Base-by-base conservation (phyloP, 306 rosid species). In the Coriaria nepalensis region DNA sequence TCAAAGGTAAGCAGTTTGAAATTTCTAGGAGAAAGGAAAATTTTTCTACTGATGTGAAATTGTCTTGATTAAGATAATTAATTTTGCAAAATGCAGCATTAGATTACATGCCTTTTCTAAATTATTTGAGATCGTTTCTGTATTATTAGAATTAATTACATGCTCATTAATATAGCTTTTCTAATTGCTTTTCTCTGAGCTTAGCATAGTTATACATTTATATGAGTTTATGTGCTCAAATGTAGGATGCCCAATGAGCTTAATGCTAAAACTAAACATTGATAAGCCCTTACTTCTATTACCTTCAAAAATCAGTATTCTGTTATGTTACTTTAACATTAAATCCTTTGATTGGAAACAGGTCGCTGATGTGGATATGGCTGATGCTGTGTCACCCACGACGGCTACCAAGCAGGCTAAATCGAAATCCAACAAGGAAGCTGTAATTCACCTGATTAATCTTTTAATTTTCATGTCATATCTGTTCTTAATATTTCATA, bases 311-410 rank as follows among this genome's bases (percentile, higher is more conserved):
- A 44, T 9, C 29, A 8, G 2, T 42, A 2, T 61, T 2, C 32
- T 7, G 0, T 6, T 2, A 29, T 6, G 12, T 11, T 15, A 49
- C 8, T 9, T 8, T 37, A 20, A 20, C 46, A 10, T 34, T 3
- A 47, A 5, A 5, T 44, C 33, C 13, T 6, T 53, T 37, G 47
- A 8, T 6, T n/a, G 54, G 7, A 15, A 13, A 53, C 81, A 90
- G 92, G 67, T 9, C 2, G 47, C 59, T 33, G 97, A 81, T 43
- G 82, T 67, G 13, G 73, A 76, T 61, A 88, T 88, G 95, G 77
- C 52, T 6, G 95, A 79, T 59, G 87, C 86, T 10, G 56, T 6
- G 4, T 56, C 82, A 43, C 53, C 71, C 0, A 60, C 60, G 32
- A 2, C 32, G 0, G 52, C 32, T 32, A n/a, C 37, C 15, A 55